These are phyloP conservation scores for Thelephora terrestris DNA, from an alignment of 1,284 basidiomycete species.

Conservation along the genomic window DNA sequence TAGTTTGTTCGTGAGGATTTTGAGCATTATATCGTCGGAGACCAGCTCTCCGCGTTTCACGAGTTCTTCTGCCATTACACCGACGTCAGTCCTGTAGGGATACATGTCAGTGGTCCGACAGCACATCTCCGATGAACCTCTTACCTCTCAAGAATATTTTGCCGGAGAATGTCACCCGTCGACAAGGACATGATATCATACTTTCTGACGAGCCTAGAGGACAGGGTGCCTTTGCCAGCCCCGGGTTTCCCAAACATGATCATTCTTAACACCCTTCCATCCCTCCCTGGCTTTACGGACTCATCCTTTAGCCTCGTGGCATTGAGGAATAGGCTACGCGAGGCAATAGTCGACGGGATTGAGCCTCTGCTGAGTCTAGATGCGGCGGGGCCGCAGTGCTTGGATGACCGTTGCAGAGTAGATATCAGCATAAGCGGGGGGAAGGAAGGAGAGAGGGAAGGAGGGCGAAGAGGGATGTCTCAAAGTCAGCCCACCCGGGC, in stretches of 20 bases:
- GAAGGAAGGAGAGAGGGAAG: slow-evolving; percentile 1
- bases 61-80: slow-evolving; percentile 61
- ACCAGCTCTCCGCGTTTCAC: slow-evolving; percentile 69
- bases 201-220: slow-evolving; percentile 61
- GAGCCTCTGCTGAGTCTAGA: no score
- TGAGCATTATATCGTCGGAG: slow-evolving; percentile 71
- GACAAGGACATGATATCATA: slow-evolving; percentile 69
- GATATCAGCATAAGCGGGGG: slow-evolving; percentile 8
- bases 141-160: slow-evolving; percentile 64
- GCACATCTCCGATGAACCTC: slow-evolving; percentile 9
- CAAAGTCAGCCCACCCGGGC: not conserved
- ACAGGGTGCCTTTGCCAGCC: slow-evolving; percentile 72
- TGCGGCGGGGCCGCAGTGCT: no score
- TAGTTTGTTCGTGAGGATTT: slow-evolving; percentile 63
- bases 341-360: no score
- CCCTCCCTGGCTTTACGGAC: slow-evolving; percentile 11
- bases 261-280: slow-evolving; percentile 51
- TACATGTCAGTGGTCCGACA: not conserved
- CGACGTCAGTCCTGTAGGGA: slow-evolving; percentile 49
- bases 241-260: slow-evolving; percentile 79
- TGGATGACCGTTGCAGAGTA: not conserved
- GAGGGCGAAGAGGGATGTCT: not conserved
- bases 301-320: no score
- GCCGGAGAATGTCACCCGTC: slow-evolving; percentile 72
- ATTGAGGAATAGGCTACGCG: no score